Conservation (phyloP, 176 grass and related monocot species). For the Oryza meridionalis region DNA sequence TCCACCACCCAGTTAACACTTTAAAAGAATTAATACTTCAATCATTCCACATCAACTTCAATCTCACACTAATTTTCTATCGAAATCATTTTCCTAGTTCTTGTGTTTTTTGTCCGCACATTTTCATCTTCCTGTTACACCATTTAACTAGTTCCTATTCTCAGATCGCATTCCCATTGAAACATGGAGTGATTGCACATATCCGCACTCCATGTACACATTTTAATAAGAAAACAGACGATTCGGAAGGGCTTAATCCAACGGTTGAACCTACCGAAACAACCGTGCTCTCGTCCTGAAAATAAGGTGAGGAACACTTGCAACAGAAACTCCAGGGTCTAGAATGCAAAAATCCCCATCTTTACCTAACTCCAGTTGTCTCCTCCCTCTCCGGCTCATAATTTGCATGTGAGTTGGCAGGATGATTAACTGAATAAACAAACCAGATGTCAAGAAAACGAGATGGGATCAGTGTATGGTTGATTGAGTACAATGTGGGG, state of each 20-base stretch:
- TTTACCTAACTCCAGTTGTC: conserved; percentile 48
- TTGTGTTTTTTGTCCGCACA: not conserved
- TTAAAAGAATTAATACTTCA: not conserved
- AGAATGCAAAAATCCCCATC: not conserved
- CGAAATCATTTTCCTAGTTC: not conserved
- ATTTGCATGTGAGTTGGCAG: conserved; percentile 37
- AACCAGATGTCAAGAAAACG: not conserved
- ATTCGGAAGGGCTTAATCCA: not conserved
- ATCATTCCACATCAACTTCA: not conserved
- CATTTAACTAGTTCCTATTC: not conserved
- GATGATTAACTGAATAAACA: conserved; percentile 36
- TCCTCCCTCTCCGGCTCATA: not conserved
- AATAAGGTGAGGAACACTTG: not conserved
- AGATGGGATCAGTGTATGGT: conserved; percentile 42
- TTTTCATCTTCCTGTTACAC: not conserved
- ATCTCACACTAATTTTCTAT: not conserved
- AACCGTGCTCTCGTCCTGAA: not conserved
- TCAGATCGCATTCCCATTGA: too few species aligned
- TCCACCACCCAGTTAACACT: not conserved
- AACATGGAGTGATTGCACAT: not conserved
- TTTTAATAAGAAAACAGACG: not conserved
- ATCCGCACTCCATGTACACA: not conserved
- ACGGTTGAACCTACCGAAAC: not conserved
- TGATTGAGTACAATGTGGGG: not conserved
- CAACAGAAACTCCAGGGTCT: not conserved